Percentiles rank a stretch among this genome's conserved stretches.
Conservation (phyloP, 345 rosid species). For the Crucihimalaya himalaica region DNA sequence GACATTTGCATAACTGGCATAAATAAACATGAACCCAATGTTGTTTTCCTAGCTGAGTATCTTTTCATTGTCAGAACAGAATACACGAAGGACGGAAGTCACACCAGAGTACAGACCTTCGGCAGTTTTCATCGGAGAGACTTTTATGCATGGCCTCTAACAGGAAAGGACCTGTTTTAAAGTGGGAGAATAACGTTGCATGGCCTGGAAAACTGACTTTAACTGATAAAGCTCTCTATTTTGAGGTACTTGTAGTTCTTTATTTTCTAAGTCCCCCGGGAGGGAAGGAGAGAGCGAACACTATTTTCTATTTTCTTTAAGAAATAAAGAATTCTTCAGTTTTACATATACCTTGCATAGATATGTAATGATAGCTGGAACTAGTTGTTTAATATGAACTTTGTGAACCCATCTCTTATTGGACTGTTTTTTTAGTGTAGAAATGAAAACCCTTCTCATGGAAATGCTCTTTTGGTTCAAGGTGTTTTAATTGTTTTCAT, state of each 20-base stretch:
- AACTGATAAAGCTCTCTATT: slow-evolving; percentile 88
- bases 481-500: slow-evolving; percentile 17
- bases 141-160: slow-evolving; percentile 78
- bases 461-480: slow-evolving; percentile 8
- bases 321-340: not conserved
- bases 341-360: not conserved
- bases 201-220: slow-evolving; percentile 93
- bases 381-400: not conserved
- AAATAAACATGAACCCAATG: not conserved
- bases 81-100: slow-evolving; percentile 77
- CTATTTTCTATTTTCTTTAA: not conserved
- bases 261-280: not conserved
- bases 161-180: slow-evolving; percentile 87
- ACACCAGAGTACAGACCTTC: slow-evolving; percentile 57
- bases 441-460: slow-evolving; percentile 2
- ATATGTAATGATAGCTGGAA: slow-evolving; percentile 12
- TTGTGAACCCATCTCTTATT: not conserved
- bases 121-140: slow-evolving; percentile 59
- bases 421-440: not conserved
- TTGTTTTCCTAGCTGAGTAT: slow-evolving; percentile 40
- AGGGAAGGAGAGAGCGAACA: not conserved
- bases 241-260: slow-evolving; percentile 61
- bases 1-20: slow-evolving; percentile 20
- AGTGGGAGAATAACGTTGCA: slow-evolving; percentile 89
- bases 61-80: slow-evolving; percentile 58